These are phyloP conservation scores for Striga asiatica DNA, from an alignment of 257 asterid species.

Conservation along the genomic window DNA sequence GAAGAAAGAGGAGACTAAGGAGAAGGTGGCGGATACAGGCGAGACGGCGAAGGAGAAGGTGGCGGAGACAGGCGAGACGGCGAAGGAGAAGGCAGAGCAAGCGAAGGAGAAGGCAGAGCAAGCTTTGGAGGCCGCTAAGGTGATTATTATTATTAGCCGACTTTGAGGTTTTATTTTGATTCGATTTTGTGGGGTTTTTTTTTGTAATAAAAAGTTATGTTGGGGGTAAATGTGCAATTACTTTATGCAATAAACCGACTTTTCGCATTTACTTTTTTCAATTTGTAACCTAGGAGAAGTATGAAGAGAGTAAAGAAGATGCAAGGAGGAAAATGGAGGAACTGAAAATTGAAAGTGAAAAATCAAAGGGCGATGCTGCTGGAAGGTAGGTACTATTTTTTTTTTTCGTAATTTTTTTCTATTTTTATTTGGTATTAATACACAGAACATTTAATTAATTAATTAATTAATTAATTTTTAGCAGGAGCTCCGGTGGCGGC, in stretches of 20 bases:
- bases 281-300: conserved; percentile 26
- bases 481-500: conserved; percentile 15
- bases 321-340: conserved; percentile 45
- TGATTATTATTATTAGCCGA: conserved; percentile 26
- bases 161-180: background rate
- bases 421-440: no score
- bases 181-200: background rate
- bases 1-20: conserved; percentile 3
- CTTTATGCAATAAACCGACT: background rate
- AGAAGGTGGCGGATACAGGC: background rate
- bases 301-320: conserved; percentile 38
- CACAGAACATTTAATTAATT: background rate
- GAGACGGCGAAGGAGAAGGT: conserved; percentile 40
- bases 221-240: background rate
- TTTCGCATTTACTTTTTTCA: background rate
- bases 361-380: background rate
- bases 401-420: no score
- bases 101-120: conserved; percentile 17
- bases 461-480: background rate
- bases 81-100: conserved; percentile 21
- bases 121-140: conserved; percentile 43
- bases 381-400: background rate
- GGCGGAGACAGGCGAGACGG: background rate
- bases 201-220: no score
- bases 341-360: conserved; percentile 27